phyloP scores from a whole-genome alignment of 352 stramenopile genomes.

The Thraustochytrium sp. region DNA sequence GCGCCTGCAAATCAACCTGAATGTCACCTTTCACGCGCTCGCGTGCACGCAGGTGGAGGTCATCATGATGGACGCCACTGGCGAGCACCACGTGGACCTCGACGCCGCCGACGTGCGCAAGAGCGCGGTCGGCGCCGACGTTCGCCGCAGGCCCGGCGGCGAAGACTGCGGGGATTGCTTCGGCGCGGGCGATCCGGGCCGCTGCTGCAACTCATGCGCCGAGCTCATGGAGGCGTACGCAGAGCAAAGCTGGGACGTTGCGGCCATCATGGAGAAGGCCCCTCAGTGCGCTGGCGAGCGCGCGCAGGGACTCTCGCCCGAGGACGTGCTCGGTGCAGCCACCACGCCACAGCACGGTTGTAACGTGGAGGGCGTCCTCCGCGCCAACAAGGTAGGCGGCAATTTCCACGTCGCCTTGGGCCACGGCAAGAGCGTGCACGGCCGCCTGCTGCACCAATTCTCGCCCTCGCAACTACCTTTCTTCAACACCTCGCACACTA shows the following conservation, averaged over 20 bases:
- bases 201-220: constrained; percentile 52
- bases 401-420: constrained; percentile 87
- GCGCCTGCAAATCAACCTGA: constrained; percentile 90
- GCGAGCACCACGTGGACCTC: constrained; percentile 77
- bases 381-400: constrained; percentile 72
- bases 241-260: constrained; percentile 45
- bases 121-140: constrained; percentile 43
- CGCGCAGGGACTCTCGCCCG: background rate
- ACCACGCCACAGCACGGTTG: constrained; percentile 60
- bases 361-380: constrained; percentile 64
- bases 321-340: background rate
- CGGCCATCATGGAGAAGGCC: constrained; percentile 52
- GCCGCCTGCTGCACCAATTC: constrained; percentile 76
- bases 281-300: constrained; percentile 9
- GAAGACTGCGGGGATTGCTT: constrained; percentile 96
- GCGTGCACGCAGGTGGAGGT: constrained; percentile 93
- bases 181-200: constrained; percentile 57
- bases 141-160: constrained; percentile 59
- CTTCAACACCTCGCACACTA: constrained; percentile 76
- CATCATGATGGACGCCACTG: constrained; percentile 96
- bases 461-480: constrained; percentile 64
- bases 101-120: background rate
- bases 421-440: constrained; percentile 59
- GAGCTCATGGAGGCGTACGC: constrained; percentile 46
- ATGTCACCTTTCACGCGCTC: constrained; percentile 94